These are phyloP conservation scores for Solanum pinnatisectum DNA, from an alignment of 257 asterid species.

Conservation along the genomic window DNA sequence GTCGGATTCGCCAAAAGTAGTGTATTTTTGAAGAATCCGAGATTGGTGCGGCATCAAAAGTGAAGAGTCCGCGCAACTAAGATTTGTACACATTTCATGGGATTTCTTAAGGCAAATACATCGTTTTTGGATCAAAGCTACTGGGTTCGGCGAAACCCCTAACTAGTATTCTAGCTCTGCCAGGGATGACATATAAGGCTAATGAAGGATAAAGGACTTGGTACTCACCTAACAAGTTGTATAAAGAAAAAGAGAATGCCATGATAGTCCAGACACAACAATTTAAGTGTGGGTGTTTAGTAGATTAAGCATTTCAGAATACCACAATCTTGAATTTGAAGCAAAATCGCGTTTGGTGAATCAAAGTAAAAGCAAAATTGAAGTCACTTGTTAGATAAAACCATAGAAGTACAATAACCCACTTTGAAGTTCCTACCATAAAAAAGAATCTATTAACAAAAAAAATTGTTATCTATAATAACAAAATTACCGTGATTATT, in stretches of 20 bases:
- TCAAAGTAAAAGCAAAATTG: neutral
- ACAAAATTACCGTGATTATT: neutral
- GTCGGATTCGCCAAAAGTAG: too few species aligned
- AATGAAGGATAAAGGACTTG: neutral
- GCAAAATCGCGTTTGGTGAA: neutral
- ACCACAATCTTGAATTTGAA: neutral
- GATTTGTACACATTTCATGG: neutral
- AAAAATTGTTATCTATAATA: neutral
- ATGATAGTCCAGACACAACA: neutral
- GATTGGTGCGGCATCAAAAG: too few species aligned
- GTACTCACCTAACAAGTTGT: neutral
- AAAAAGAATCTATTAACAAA: neutral
- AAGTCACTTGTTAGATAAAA: neutral
- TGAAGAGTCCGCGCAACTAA: too few species aligned
- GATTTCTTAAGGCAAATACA: neutral
- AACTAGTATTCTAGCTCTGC: neutral
- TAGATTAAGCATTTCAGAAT: neutral
- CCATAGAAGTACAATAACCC: neutral
- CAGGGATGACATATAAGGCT: neutral
- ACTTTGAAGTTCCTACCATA: neutral
- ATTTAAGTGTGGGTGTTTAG: neutral
- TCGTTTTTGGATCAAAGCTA: neutral
- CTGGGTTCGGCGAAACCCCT: neutral
- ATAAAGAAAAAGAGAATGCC: neutral
- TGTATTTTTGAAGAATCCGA: too few species aligned